Evolutionary conservation across 495 filamentous ascomycete species (phyloP).

Genomic region (Chaetomidium leptoderma): DNA sequence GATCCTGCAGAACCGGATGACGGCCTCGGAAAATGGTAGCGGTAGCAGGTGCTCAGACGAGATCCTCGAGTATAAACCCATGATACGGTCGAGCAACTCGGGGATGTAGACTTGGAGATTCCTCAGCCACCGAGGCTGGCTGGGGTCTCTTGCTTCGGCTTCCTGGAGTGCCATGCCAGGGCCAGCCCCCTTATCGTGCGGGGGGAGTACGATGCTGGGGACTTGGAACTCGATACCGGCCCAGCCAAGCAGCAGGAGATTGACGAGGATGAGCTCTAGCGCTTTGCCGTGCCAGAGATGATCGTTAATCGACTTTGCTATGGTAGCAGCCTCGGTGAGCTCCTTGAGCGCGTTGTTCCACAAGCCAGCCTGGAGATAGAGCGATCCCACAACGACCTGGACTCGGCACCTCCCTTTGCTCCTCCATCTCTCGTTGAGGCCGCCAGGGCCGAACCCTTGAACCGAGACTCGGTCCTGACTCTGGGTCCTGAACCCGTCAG

Average conservation of each 20-base stretch:
- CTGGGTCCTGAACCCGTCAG: slow-evolving; percentile 41
- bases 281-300: slow-evolving; percentile 97
- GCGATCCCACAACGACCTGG: slow-evolving; percentile 73
- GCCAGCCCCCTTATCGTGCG: slow-evolving; percentile 43
- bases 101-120: slow-evolving; percentile 42
- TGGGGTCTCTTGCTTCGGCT: slow-evolving; percentile 38
- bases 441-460: slow-evolving; percentile 74
- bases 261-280: slow-evolving; percentile 77
- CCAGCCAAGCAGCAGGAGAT: slow-evolving; percentile 80
- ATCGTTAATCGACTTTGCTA: slow-evolving; percentile 77
- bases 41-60: slow-evolving; percentile 78
- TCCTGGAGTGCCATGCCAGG: slow-evolving; percentile 46
- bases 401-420: slow-evolving; percentile 79
- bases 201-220: slow-evolving; percentile 46
- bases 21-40: slow-evolving; percentile 73
- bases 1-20: slow-evolving; percentile 73
- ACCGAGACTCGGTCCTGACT: slow-evolving; percentile 78
- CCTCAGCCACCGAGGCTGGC: slow-evolving; percentile 43
- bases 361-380: slow-evolving; percentile 82
- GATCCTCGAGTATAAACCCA: slow-evolving; percentile 77
- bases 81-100: slow-evolving; percentile 69
- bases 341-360: slow-evolving; percentile 89
- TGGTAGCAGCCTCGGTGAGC: slow-evolving; percentile 70
- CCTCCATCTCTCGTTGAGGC: slow-evolving; percentile 67
- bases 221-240: slow-evolving; percentile 83